Evolutionary conservation across 1,139 yeast genomes (phyloP), one percentile per base, ranked within the genome.

Genomic region (Pichia sp.): DNA sequence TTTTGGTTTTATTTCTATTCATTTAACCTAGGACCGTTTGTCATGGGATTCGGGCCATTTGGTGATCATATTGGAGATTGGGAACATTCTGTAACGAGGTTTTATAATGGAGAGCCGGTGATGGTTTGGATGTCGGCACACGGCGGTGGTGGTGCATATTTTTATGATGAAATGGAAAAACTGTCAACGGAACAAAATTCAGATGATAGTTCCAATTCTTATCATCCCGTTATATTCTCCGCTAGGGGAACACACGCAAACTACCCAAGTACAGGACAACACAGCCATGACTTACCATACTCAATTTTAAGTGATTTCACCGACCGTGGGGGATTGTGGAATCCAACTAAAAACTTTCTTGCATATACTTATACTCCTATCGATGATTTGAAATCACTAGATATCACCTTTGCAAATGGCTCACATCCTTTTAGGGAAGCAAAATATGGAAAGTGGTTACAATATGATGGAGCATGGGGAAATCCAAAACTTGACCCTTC

Each of bases 41-140:
- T 92, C 11, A 90, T 90, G 97, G 97, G 97, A 3, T 76, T 79
- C 37, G 98, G 98, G 0, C 98, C 98, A 0, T 92, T 84, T 67
- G 98, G 98, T 0, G 85, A 90, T 59, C 98, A 92, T 58, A 80
- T 92, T 33, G 98, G 97, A 4, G 98, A 92, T 66, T 92, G 98
- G 98, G 98, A 92, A 57, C 98, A 92, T 62, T 80, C 95, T 3
- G 66, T 92, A 37, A 94, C 88, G 10, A 69, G 98, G 33, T 92
- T 85, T 61, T 75, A 80, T 55, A 74, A 84, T 4, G 95, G 96
- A 0, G 67, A 72, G 49, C 97, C 98, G 0, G 72, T 81, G n/a
- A 75, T 84, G 47, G 79, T 90, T n/a, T 92, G 97, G 97, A 85
- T 92, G 95, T 84, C 95, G 32, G 97, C 97, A 1, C 98, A 92